phyloP scores from a whole-genome alignment of 495 filamentous ascomycete genomes.

The Penicillium arizonense region DNA sequence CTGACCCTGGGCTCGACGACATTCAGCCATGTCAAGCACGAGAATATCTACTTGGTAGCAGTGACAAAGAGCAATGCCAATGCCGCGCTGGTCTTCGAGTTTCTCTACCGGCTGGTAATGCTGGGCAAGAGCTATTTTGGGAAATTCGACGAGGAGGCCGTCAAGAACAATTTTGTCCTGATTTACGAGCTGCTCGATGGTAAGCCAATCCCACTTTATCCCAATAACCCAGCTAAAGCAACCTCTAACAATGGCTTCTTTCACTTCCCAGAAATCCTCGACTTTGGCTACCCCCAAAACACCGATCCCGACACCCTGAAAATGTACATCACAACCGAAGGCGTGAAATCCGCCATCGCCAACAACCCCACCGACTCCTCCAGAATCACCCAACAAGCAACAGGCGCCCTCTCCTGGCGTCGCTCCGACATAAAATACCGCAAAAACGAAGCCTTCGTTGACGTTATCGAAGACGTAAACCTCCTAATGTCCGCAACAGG shows the following conservation, averaged over 20 bases:
- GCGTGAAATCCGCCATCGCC: slow-evolving; percentile 91
- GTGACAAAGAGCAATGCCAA: slow-evolving; percentile 99
- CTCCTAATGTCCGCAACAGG: slow-evolving; percentile 96
- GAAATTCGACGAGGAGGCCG: slow-evolving; percentile 98
- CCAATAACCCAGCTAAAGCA: background rate
- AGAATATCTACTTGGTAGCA: slow-evolving; percentile 98
- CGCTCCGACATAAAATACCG: slow-evolving; percentile 97
- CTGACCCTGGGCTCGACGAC: slow-evolving; percentile 96
- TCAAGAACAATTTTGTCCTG: slow-evolving; percentile 99
- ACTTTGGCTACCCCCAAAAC: slow-evolving; percentile 99
- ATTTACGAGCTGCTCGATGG: slow-evolving; percentile 98
- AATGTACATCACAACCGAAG: slow-evolving; percentile 99
- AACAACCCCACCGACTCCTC: slow-evolving; percentile 72
- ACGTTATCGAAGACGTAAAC: slow-evolving; percentile 99
- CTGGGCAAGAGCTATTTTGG: slow-evolving; percentile 96
- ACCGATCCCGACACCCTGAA: slow-evolving; percentile 98
- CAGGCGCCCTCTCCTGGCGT: slow-evolving; percentile 94
- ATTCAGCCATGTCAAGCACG: slow-evolving; percentile 98
- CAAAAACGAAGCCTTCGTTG: slow-evolving; percentile 99
- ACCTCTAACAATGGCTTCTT: background rate
- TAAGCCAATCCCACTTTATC: slow-evolving; percentile 32
- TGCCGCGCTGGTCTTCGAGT: slow-evolving; percentile 97
- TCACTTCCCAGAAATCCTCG: slow-evolving; percentile 75
- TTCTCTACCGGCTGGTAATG: slow-evolving; percentile 86
- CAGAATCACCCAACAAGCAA: slow-evolving; percentile 98